phyloP scores from a whole-genome alignment of 371 early-diverging fungal genomes.

The Mucor irregularis region DNA sequence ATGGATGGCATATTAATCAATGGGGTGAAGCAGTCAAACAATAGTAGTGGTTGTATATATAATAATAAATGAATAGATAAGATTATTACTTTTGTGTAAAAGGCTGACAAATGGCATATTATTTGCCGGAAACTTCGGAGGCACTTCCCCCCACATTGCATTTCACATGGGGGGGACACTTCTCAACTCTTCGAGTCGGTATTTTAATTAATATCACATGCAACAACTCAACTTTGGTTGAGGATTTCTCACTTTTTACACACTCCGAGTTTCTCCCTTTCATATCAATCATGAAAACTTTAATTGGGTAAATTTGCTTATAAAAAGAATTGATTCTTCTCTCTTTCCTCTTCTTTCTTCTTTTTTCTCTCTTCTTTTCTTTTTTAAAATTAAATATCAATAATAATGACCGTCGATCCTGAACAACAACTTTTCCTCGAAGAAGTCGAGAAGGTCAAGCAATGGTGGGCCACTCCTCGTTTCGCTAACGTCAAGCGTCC shows the following conservation, averaged over 20 bases:
- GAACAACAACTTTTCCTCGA: slow-evolving; percentile 72
- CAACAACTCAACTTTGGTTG: slow-evolving; percentile 1
- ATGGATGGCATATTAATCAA: slow-evolving; percentile 40
- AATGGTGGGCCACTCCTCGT: slow-evolving; percentile 88
- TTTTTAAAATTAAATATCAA: no score
- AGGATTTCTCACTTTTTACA: not conserved
- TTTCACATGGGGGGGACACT: slow-evolving; percentile 18
- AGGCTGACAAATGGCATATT: slow-evolving; percentile 22
- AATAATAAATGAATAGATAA: slow-evolving; percentile 15
- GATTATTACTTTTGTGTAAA: slow-evolving; percentile 9
- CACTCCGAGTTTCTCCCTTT: slow-evolving; percentile 1
- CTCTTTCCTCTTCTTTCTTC: no score
- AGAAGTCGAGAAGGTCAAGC: slow-evolving; percentile 82
- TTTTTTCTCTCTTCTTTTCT: no score
- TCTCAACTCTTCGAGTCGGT: not conserved
- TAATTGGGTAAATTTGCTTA: not conserved
- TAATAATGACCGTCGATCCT: slow-evolving; percentile 44
- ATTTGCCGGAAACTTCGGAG: slow-evolving; percentile 21
- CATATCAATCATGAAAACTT: not conserved
- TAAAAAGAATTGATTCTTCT: no score
- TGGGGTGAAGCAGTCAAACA: slow-evolving; percentile 16
- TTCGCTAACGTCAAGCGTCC: slow-evolving; percentile 87
- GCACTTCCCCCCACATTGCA: slow-evolving; percentile 4
- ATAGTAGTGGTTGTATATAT: not conserved
- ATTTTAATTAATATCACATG: slow-evolving; percentile 14